These are phyloP conservation scores for Atractiella rhizophila DNA, from an alignment of 768 basidiomycete genomes.

Conservation along the genomic window DNA sequence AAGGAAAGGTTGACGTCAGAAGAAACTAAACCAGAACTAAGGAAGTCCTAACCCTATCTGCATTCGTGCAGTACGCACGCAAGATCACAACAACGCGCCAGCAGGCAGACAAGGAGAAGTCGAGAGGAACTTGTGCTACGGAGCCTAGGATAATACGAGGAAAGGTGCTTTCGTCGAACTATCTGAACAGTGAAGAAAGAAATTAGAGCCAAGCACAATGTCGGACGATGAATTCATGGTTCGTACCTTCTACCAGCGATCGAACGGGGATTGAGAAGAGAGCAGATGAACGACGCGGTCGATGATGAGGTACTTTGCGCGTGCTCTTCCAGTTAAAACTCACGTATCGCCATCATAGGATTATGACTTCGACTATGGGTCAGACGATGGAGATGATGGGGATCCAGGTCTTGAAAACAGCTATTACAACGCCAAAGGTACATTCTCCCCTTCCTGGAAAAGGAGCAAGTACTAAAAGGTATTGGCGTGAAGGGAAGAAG, in stretches of 20 bases:
- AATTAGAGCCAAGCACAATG: no score
- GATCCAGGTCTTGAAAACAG: conserved; percentile 85
- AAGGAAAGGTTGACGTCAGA: no score
- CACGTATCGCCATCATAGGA: background rate
- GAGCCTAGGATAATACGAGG: no score
- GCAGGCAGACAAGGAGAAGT: no score
- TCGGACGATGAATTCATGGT: no score
- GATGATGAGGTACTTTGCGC: background rate
- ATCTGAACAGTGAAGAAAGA: no score
- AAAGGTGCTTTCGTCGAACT: no score
- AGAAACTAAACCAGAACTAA: no score
- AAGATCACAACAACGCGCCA: no score
- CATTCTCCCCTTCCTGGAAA: conserved; percentile 16
- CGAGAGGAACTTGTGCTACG: no score
- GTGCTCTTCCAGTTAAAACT: background rate
- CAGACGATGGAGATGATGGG: conserved; percentile 51
- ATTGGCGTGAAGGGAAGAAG: conserved; percentile 42
- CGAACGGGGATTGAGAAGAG: background rate
- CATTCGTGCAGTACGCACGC: no score
- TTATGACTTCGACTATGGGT: conserved; percentile 69
- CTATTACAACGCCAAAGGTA: conserved; percentile 94
- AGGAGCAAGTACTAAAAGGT: background rate
- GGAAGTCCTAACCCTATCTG: no score
- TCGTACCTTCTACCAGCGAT: background rate
- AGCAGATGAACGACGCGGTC: background rate